phyloP scores from a whole-genome alignment of 345 rosid species.

The Salix koriyanagi region DNA sequence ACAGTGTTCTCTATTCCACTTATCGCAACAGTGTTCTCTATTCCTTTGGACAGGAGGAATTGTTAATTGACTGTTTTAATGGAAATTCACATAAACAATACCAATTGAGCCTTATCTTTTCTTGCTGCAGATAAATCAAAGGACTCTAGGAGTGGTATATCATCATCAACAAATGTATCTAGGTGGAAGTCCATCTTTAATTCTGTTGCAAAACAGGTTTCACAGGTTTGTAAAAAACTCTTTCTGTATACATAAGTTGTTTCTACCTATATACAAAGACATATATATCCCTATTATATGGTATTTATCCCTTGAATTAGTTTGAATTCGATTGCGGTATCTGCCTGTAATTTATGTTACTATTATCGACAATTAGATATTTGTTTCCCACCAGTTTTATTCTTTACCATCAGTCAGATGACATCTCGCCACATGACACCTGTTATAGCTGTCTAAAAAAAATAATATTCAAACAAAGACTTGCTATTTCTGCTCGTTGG shows the following conservation, averaged over 20 bases:
- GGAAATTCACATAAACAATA: slow-evolving; percentile 1
- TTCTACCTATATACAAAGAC: background rate
- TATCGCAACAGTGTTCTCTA: background rate
- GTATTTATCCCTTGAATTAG: too few relatives aligned
- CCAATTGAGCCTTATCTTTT: slow-evolving; percentile 4
- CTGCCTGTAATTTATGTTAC: too few relatives aligned
- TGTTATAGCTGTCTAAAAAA: too few relatives aligned
- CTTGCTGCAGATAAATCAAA: slow-evolving; percentile 38
- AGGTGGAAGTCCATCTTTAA: slow-evolving; percentile 58
- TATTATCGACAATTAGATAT: too few relatives aligned
- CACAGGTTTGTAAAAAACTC: slow-evolving; percentile 48
- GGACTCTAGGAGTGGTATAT: slow-evolving; percentile 14
- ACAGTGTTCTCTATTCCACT: too few relatives aligned
- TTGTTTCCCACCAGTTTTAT: too few relatives aligned
- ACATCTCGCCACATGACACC: too few relatives aligned
- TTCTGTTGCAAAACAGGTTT: slow-evolving; percentile 64
- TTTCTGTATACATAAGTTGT: background rate
- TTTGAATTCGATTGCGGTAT: too few relatives aligned
- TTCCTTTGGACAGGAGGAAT: background rate
- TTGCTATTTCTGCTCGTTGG: too few relatives aligned
- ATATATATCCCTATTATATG: background rate
- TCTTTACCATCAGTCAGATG: too few relatives aligned
- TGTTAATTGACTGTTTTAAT: background rate
- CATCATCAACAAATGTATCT: slow-evolving; percentile 32
- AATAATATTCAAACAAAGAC: too few relatives aligned